phyloP scores from a whole-genome alignment of 495 filamentous ascomycete genomes.

The Penicillium coffeae region DNA sequence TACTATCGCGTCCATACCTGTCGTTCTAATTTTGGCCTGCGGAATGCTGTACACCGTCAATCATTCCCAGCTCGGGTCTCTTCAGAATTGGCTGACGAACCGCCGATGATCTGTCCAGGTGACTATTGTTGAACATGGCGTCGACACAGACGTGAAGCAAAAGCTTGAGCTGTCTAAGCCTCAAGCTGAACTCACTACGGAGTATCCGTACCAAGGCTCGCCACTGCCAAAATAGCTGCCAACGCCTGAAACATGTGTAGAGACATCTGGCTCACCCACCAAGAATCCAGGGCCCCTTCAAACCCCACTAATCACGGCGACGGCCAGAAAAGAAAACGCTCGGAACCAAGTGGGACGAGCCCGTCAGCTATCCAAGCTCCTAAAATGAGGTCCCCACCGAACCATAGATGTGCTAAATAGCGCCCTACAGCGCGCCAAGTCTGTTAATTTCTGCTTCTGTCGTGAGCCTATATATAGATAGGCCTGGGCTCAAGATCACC shows the following conservation, averaged over 20 bases:
- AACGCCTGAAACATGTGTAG: background rate
- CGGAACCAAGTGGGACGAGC: background rate
- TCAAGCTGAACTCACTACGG: background rate
- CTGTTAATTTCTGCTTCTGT: background rate
- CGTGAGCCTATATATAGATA: background rate
- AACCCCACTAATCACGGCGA: background rate
- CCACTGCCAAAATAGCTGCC: background rate
- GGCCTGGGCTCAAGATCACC: background rate
- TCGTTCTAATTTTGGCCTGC: background rate
- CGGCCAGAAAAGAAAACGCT: background rate
- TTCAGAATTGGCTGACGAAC: background rate
- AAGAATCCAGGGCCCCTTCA: background rate
- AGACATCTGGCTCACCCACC: background rate
- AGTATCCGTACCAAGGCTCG: background rate
- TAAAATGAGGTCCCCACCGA: background rate
- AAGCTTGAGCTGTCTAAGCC: too few relatives aligned
- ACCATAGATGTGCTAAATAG: background rate
- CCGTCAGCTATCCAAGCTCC: background rate
- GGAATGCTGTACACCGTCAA: background rate
- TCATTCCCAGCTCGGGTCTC: background rate
- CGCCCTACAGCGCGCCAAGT: background rate
- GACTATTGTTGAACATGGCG: background rate
- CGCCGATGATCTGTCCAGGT: background rate
- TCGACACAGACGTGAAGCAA: too few relatives aligned
- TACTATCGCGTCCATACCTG: background rate